Base-by-base conservation (phyloP, 768 basidiomycete genomes). In the Boletus pseudo-olivaceus region DNA sequence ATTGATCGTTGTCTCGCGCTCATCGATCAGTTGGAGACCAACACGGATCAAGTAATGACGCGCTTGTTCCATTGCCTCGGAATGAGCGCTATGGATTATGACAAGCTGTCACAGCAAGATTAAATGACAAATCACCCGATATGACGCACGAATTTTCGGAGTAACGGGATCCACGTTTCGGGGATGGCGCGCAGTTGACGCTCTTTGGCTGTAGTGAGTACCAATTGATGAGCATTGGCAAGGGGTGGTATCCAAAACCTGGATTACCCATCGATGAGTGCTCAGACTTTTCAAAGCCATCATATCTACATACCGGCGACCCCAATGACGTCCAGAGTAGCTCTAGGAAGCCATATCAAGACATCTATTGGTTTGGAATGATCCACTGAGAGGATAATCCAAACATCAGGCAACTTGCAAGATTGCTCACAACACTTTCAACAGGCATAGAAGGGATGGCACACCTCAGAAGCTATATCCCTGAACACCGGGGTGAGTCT, bases 291-390 rank as follows among this genome's bases (percentile, higher is more conserved):
- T 33, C 44, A n/a, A 26, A 29, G 48, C 8, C 50, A 17, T 4
- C 35, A 19, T 33, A 51, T 23, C 9, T 38, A 55, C 67, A 40
- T 59, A 76, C 84, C 84, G 7, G 89, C 85, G 35, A 87, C 73
- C 9, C 88, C 88, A 47, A 93, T 90, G 51, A 88, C 80, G 57
- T 92, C 90, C 9, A 92, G 73, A 4, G 88, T 90, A 46, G 80
- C 79, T 51, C 80, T 81, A 39, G 81, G 82, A 3, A 91, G 72
- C 81, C 84, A 89, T 4, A 75, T 71, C 35, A 86, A 72, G 2
- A 84, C 80, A 35, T 93, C 84, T 32, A 90, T 72, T 7, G 68
- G 48, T 44, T 48, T 51, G 51, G 49, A 65, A 62, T 52, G 66
- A 11, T 58, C 55, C 34, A 51, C 30, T 26, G 62, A 54, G 34